Conservation (phyloP, 306 rosid species). For the Cicer pinnatifidum region DNA sequence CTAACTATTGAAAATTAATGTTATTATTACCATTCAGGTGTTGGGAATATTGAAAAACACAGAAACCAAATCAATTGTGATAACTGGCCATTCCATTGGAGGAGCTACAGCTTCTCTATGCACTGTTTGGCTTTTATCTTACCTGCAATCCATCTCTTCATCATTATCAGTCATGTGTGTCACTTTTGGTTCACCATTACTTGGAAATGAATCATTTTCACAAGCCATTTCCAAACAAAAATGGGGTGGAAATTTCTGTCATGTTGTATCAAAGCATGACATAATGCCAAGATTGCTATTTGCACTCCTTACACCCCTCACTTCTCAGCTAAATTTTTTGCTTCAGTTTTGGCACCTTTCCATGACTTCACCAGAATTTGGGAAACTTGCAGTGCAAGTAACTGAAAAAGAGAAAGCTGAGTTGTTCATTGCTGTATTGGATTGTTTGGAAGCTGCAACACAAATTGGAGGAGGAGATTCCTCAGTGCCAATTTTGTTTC, state of each 20-base stretch:
- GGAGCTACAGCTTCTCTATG: conserved; percentile 80
- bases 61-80: conserved; percentile 66
- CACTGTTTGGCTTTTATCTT: conserved; percentile 74
- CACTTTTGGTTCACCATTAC: conserved; percentile 80
- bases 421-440: conserved; percentile 50
- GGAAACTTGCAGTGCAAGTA: conserved; percentile 49
- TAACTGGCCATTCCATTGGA: conserved; percentile 92
- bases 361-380: conserved; percentile 54
- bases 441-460: conserved; percentile 54
- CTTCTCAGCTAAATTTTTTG: conserved; percentile 56
- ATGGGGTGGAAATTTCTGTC: conserved; percentile 83
- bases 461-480: conserved; percentile 45
- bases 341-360: conserved; percentile 71
- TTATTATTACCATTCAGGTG: conserved; percentile 55
- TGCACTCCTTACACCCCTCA: conserved; percentile 58
- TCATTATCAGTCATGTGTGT: conserved; percentile 61
- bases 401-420: conserved; percentile 54
- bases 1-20: conserved; percentile 34
- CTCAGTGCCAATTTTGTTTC: conserved; percentile 42
- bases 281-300: conserved; percentile 83
- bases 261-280: conserved; percentile 77
- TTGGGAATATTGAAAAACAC: conserved; percentile 46
- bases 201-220: conserved; percentile 74
- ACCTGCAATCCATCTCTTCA: conserved; percentile 53
- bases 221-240: conserved; percentile 65